Percentiles rank a stretch among this genome's conserved stretches.
phyloP scores from a whole-genome alignment of 1,139 yeast genomes.

The Eremothecium cymbalariae region DNA sequence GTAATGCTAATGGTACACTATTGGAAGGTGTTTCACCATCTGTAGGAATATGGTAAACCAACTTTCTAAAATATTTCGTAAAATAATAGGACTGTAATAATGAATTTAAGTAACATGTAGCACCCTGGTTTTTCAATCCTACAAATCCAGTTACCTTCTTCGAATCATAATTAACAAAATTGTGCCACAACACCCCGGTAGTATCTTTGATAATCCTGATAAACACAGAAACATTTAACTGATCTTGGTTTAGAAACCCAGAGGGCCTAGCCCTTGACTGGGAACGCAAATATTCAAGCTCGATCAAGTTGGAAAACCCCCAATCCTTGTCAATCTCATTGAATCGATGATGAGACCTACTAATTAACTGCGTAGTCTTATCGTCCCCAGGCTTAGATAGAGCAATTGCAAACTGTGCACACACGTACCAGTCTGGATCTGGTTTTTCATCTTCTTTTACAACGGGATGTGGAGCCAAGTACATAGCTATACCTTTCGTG shows the following conservation, averaged over 20 bases:
- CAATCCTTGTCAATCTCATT: conserved; percentile 75
- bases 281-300: conserved; percentile 42
- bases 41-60: conserved; percentile 87
- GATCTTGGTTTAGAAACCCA: conserved; percentile 46
- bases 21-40: conserved; percentile 43
- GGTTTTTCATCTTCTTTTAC: conserved; percentile 24
- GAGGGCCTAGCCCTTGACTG: conserved; percentile 27
- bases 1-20: conserved; percentile 76
- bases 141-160: conserved; percentile 82
- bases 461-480: conserved; percentile 43
- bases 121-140: conserved; percentile 94
- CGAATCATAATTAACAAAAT: conserved; percentile 76
- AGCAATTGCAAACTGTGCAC: conserved; percentile 85
- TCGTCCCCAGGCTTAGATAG: conserved; percentile 69
- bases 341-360: conserved; percentile 75
- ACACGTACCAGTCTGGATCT: conserved; percentile 63
- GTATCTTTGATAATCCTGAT: conserved; percentile 76
- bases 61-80: conserved; percentile 71
- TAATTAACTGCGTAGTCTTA: conserved; percentile 52
- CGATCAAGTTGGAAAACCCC: conserved; percentile 84
- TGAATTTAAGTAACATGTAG: conserved; percentile 92
- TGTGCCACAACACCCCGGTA: conserved; percentile 92
- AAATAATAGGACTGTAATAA: conserved; percentile 83
- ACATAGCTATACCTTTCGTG: conserved; percentile 46
- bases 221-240: conserved; percentile 65